Conservation (phyloP, 1,284 basidiomycete genomes). For the Microbotryomycetes sp. region DNA sequence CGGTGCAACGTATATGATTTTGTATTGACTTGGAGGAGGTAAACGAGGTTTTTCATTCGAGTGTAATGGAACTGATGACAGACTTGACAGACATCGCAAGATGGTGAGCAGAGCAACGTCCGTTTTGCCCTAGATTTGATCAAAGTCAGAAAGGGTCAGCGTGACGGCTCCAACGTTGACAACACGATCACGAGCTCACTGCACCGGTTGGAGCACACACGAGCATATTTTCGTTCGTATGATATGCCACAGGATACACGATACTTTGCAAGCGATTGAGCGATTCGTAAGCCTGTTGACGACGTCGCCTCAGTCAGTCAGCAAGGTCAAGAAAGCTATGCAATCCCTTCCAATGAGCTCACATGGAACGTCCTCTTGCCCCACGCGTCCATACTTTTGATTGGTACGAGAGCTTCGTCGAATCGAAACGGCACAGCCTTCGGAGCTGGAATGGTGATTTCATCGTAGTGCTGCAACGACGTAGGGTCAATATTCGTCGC, state of each 20-base stretch:
- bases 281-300: conserved; percentile 66
- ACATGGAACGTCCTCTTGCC: conserved; percentile 84
- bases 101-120: conserved; percentile 96
- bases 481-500: neutral
- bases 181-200: conserved; percentile 48
- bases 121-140: conserved; percentile 76
- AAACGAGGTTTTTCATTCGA: conserved; percentile 39
- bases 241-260: conserved; percentile 87
- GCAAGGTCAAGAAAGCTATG: neutral
- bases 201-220: conserved; percentile 95
- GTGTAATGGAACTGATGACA: conserved; percentile 53
- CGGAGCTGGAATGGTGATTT: conserved; percentile 84
- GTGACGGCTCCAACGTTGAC: neutral
- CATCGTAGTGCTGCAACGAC: conserved; percentile 48
- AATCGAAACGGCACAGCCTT: conserved; percentile 66
- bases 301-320: neutral
- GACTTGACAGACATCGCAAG: conserved; percentile 51
- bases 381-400: conserved; percentile 70
- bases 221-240: conserved; percentile 92
- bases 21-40: conserved; percentile 54
- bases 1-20: conserved; percentile 97
- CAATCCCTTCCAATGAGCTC: conserved; percentile 35
- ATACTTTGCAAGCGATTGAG: conserved; percentile 95
- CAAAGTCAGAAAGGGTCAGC: neutral
- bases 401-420: conserved; percentile 63